These are phyloP conservation scores for Lodderomyces pseudojiufengensis DNA, from an alignment of 1,139 yeast species.

Conservation along the genomic window DNA sequence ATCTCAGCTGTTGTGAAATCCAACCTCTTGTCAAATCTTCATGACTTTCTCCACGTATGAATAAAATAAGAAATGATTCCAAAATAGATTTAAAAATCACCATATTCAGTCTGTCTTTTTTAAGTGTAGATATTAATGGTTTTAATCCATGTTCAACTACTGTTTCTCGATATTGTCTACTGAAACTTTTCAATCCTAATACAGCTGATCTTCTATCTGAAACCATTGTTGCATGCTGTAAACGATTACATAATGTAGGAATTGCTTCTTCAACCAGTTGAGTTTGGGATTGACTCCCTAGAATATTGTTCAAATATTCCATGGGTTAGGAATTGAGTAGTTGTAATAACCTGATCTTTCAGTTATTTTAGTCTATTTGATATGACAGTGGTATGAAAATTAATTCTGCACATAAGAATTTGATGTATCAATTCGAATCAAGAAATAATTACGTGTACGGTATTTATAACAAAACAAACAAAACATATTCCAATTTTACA, in stretches of 20 bases:
- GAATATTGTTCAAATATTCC: conserved; percentile 41
- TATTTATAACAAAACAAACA: too few species aligned
- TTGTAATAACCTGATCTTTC: too few species aligned
- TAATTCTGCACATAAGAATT: not conserved
- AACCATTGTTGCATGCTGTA: conserved; percentile 75
- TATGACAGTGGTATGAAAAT: not conserved
- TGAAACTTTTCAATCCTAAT: conserved; percentile 82
- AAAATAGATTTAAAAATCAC: conserved; percentile 78
- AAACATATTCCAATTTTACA: too few species aligned
- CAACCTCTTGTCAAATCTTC: conserved; percentile 61
- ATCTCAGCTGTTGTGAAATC: conserved; percentile 73
- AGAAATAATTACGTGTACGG: too few species aligned
- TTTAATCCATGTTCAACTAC: conserved; percentile 88
- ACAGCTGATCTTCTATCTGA: conserved; percentile 92
- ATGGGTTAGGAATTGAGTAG: conserved; percentile 16
- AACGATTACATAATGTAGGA: conserved; percentile 81
- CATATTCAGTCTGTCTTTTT: conserved; percentile 62
- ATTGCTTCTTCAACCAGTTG: conserved; percentile 80
- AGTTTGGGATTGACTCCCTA: conserved; percentile 39
- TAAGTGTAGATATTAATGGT: conserved; percentile 66
- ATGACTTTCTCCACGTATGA: conserved; percentile 62
- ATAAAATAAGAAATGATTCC: conserved; percentile 79
- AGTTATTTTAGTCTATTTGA: too few species aligned
- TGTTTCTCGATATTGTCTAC: conserved; percentile 82
- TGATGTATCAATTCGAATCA: too few species aligned